Percentiles rank a stretch among this genome's conserved stretches.
These are phyloP conservation scores for Madurella mycetomatis DNA, from an alignment of 2,329 filamentous ascomycete genomes.

Conservation along the genomic window DNA sequence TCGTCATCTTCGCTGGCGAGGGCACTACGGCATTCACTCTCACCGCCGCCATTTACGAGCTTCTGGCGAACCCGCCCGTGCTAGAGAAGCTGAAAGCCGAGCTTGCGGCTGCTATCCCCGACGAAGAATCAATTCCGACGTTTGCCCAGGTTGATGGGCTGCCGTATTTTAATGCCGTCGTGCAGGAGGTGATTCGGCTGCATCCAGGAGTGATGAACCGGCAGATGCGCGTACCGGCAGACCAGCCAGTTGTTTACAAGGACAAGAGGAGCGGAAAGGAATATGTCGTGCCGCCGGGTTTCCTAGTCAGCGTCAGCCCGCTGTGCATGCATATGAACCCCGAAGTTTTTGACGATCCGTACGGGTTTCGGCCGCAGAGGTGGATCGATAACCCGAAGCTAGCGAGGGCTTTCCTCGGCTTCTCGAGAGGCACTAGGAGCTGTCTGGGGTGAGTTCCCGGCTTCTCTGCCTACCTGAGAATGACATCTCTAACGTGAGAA, in stretches of 20 bases:
- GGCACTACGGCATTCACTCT: slow-evolving; percentile 26
- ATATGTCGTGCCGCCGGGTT: slow-evolving; percentile 22
- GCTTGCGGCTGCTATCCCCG: slow-evolving; percentile 19
- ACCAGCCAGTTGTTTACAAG: slow-evolving; percentile 27
- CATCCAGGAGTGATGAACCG: slow-evolving; percentile 33
- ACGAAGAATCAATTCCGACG: slow-evolving; percentile 9
- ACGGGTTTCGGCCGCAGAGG: slow-evolving; percentile 25
- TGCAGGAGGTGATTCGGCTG: slow-evolving; percentile 35
- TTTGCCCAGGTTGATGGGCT: slow-evolving; percentile 27
- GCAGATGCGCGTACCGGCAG: slow-evolving; percentile 30
- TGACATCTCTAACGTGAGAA: not conserved
- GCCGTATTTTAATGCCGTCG: slow-evolving; percentile 31
- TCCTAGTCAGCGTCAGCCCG: slow-evolving; percentile 23
- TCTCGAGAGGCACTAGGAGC: slow-evolving; percentile 25
- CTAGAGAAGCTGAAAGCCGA: slow-evolving; percentile 13
- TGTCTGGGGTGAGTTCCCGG: slow-evolving; percentile 25
- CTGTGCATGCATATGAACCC: slow-evolving; percentile 23
- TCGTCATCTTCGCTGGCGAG: slow-evolving; percentile 29
- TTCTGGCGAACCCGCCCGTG: slow-evolving; percentile 19
- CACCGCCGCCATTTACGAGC: slow-evolving; percentile 21
- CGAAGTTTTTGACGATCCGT: slow-evolving; percentile 21
- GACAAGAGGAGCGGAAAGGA: slow-evolving; percentile 10
- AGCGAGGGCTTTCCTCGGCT: slow-evolving; percentile 9
- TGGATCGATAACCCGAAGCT: slow-evolving; percentile 28
- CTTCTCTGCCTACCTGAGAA: not conserved